Evolutionary conservation across 1,139 yeast genomes (phyloP).

Genomic region (Zhuliangozyma blackwelliae): DNA sequence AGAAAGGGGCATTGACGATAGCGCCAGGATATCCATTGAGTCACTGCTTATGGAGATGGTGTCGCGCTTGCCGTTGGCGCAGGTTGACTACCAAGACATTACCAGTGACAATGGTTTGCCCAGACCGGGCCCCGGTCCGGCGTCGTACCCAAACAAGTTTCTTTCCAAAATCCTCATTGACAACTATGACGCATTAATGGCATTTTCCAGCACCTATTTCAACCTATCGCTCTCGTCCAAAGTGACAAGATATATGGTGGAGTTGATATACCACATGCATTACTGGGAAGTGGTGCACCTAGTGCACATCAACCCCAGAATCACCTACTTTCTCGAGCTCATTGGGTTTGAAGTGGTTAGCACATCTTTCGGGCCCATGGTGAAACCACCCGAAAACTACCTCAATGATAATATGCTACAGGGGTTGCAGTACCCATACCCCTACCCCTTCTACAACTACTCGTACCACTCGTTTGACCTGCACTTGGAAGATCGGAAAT

Average conservation of each 20-base stretch:
- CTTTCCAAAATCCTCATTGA: slow-evolving; percentile 38
- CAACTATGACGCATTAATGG: slow-evolving; percentile 28
- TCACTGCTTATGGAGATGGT: slow-evolving; percentile 10
- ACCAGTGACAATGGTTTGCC: slow-evolving; percentile 3
- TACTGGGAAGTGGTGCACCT: slow-evolving; percentile 48
- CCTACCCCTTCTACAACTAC: slow-evolving; percentile 45
- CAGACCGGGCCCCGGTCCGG: slow-evolving; percentile 1
- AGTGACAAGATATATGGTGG: slow-evolving; percentile 36
- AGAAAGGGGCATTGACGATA: slow-evolving; percentile 27
- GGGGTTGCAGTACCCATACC: slow-evolving; percentile 45
- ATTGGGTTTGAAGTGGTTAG: slow-evolving; percentile 33
- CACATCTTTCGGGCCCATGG: slow-evolving; percentile 38
- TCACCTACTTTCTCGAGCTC: slow-evolving; percentile 31
- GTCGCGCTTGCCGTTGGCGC: too few species aligned
- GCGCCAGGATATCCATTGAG: slow-evolving; percentile 27
- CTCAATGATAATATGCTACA: slow-evolving; percentile 33
- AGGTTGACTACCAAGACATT: background rate
- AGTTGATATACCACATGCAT: slow-evolving; percentile 34
- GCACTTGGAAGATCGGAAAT: slow-evolving; percentile 24
- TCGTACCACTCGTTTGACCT: slow-evolving; percentile 40
- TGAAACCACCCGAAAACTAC: slow-evolving; percentile 40
- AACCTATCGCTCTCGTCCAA: slow-evolving; percentile 38
- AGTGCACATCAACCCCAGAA: slow-evolving; percentile 28
- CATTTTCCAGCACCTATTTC: slow-evolving; percentile 31
- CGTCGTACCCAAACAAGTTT: slow-evolving; percentile 27